Conservation (phyloP, 208 protist genomes). For the Wallacemonas sp. region DNA sequence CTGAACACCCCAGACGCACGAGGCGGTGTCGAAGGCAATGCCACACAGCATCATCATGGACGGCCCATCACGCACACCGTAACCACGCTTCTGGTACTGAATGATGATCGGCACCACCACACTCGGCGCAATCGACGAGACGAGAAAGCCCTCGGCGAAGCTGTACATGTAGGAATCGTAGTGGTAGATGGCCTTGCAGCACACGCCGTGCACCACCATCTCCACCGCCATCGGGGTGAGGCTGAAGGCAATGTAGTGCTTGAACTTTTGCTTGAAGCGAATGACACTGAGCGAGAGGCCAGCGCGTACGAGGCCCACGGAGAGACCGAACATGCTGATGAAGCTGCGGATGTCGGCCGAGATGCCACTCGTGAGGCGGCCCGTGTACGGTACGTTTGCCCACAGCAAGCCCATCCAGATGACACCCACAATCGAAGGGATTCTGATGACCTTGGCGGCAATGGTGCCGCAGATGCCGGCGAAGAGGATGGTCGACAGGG, state of each 20-base stretch:
- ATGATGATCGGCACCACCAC: conserved; percentile 57
- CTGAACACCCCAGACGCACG: conserved; percentile 48
- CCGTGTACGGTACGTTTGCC: conserved; percentile 52
- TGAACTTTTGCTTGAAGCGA: conserved; percentile 48
- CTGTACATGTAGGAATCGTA: conserved; percentile 48
- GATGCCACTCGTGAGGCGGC: conserved; percentile 50
- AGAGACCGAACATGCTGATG: conserved; percentile 41
- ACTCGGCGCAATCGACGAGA: conserved; percentile 47
- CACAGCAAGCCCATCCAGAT: conserved; percentile 58
- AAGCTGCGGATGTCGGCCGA: conserved; percentile 32
- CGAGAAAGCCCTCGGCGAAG: conserved; percentile 50
- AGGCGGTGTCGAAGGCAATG: conserved; percentile 42
- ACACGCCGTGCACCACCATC: conserved; percentile 45
- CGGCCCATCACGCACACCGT: conserved; percentile 48
- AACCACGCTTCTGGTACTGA: conserved; percentile 44
- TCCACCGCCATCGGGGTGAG: conserved; percentile 44
- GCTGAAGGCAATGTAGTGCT: conserved; percentile 45
- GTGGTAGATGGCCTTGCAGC: conserved; percentile 41
- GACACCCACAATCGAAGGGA: conserved; percentile 52
- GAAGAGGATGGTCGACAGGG: conserved; percentile 47
- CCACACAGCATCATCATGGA: conserved; percentile 60
- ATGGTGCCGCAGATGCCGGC: conserved; percentile 43
- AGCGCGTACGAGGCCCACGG: conserved; percentile 52
- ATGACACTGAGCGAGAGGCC: conserved; percentile 61
- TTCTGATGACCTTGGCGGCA: conserved; percentile 28